Conservation (phyloP, 257 asterid species). For the Catharanthus roseus region DNA sequence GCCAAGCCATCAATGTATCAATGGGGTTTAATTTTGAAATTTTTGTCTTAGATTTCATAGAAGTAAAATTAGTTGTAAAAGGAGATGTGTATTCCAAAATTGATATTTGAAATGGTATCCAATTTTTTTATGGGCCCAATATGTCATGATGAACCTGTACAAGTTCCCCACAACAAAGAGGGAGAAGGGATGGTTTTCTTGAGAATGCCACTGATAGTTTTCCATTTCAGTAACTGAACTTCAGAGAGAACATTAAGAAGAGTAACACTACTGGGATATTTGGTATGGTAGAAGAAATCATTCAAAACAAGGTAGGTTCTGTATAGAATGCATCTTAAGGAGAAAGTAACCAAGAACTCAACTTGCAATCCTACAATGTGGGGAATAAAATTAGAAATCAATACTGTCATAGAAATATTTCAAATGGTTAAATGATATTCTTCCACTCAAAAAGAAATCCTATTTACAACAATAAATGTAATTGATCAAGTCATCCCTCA, state of each 20-base stretch:
- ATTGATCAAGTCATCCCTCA: background rate
- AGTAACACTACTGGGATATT: too few species aligned
- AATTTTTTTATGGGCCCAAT: background rate
- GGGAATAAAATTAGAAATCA: background rate
- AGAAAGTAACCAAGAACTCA: background rate
- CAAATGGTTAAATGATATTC: background rate
- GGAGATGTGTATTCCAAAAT: too few species aligned
- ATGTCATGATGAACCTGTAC: background rate
- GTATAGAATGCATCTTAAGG: background rate
- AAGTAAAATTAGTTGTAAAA: too few species aligned
- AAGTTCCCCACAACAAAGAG: background rate
- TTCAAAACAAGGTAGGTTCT: too few species aligned
- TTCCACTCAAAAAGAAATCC: background rate
- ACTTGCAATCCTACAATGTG: background rate
- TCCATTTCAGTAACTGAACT: too few species aligned
- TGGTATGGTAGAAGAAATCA: too few species aligned
- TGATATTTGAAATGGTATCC: too few species aligned
- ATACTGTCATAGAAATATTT: background rate
- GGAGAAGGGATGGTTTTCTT: background rate
- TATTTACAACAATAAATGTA: background rate
- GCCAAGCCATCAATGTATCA: too few species aligned
- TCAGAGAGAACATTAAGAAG: too few species aligned
- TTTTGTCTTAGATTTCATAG: too few species aligned
- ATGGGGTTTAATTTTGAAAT: too few species aligned
- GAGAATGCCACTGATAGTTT: too few species aligned